A percentile compares a stretch with the other conserved stretches of the same genome.
phyloP scores from a whole-genome alignment of 75 land plant genomes.

The Gnetum montanum region DNA sequence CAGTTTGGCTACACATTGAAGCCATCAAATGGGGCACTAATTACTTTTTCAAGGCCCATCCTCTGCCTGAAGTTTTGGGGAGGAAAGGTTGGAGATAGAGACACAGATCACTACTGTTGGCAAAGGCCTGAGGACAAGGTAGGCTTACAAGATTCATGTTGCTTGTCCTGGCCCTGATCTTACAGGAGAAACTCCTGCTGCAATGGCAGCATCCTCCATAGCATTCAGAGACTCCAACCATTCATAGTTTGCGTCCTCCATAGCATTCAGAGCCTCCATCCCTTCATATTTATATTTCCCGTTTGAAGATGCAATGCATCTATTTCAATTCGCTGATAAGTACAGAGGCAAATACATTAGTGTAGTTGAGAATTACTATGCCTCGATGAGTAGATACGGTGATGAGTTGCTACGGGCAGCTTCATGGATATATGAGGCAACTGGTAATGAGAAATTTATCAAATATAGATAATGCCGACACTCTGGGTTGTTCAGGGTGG shows the following conservation, averaged over 20 bases:
- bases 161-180: conserved; percentile 59
- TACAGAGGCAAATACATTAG: conserved; percentile 39
- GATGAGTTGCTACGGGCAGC: conserved; percentile 64
- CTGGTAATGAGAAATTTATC: conserved; percentile 28
- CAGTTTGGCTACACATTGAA: conserved; percentile 34
- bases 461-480: conserved; percentile 34
- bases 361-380: conserved; percentile 25
- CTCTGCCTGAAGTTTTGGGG: conserved; percentile 35
- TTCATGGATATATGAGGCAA: conserved; percentile 45
- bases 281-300: too few relatives aligned
- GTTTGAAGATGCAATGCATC: conserved; percentile 22
- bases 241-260: conserved; percentile 7
- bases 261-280: conserved; percentile 3
- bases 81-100: conserved; percentile 60
- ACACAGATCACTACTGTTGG: conserved; percentile 48
- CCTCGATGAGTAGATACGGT: conserved; percentile 32
- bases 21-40: conserved; percentile 59
- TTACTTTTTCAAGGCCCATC: conserved; percentile 50
- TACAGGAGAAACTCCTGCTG: conserved; percentile 83
- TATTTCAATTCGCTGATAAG: conserved; percentile 35
- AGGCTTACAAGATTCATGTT: conserved; percentile 32
- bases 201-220: conserved; percentile 85
- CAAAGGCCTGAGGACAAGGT: conserved; percentile 52
- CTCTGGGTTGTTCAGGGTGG: conserved; percentile 46
- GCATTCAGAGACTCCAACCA: conserved; percentile 47